Base-by-base conservation (phyloP, 148 eudicot species). In the Chenopodium formosanum region DNA sequence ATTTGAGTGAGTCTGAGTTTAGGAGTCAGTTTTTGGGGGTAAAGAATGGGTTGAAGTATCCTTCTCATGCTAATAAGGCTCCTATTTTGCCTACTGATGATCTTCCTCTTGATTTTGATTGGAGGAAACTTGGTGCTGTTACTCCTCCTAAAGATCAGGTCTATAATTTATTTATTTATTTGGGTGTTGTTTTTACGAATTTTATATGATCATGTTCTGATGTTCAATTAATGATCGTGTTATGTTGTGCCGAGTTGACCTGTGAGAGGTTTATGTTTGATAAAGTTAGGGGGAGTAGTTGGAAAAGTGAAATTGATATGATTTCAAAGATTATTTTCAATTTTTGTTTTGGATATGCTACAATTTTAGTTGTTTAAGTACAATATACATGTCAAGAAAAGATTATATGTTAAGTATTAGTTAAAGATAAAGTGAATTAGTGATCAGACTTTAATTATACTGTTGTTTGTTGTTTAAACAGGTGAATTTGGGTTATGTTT, bases 61-160 rank as follows among this genome's bases (percentile, higher is more conserved):
- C 94, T 2, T 81, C 86, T 3, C 90, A 90, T 73, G 92, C 92
- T 70, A 87, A 82, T 73, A 80, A 78, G 64, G 92, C 92, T 20
- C 87, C 86, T 20, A 82, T 87, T 63, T 83, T 90, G 77, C 90
- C 91, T 1, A 90, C 90, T 9, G 71, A 83, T 56, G 83, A 86
- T 82, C 83, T 91, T 9, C 92, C 92, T 0, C 34, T 70, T 19
- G 85, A 86, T 73, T 91, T 87, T 62, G 94, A 91, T 78, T 91
- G 94, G 94, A 84, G 94, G 77, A 86, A 91, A 1, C 80, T 78
- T 23, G 94, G 94, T 17, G 94, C 91, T 64, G 94, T 91, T 50
- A 82, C 94, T 60, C 84, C 92, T 14, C 87, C 83, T 16, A 91
- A 91, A 79, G 71, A 90, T 79, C 94, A 91, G 92, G 94, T 91